These are phyloP conservation scores for Chrysoporthe deuterocubensis DNA, from an alignment of 2,329 filamentous ascomycete species.

Conservation along the genomic window DNA sequence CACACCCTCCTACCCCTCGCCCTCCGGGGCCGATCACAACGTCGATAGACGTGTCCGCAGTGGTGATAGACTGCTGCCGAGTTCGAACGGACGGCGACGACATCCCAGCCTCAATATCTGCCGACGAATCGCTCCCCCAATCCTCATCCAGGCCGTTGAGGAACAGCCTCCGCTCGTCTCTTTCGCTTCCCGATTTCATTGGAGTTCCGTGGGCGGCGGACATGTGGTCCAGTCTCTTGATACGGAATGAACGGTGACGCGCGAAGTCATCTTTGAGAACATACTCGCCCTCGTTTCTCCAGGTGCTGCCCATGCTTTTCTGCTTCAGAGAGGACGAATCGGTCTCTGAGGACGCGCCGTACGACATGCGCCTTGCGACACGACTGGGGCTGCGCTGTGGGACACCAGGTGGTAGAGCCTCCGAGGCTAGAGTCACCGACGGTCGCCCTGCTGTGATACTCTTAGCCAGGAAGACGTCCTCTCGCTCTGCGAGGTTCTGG, in stretches of 20 bases:
- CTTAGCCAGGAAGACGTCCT: constrained; percentile 51
- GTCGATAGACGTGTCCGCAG: constrained; percentile 43
- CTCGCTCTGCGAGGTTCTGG: constrained; percentile 55
- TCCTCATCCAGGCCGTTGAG: constrained; percentile 26
- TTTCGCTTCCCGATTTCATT: constrained; percentile 15
- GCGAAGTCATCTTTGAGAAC: constrained; percentile 15
- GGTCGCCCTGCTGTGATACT: constrained; percentile 59
- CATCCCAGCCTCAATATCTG: constrained; percentile 32
- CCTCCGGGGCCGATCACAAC: constrained; percentile 30
- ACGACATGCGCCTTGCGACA: constrained; percentile 23
- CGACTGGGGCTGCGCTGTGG: constrained; percentile 23
- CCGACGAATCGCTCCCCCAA: constrained; percentile 38
- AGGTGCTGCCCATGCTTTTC: constrained; percentile 15
- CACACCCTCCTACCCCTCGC: constrained; percentile 33
- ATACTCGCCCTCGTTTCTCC: constrained; percentile 10
- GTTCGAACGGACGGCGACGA: constrained; percentile 39
- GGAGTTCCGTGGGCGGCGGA: constrained; percentile 1
- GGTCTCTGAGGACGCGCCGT: constrained; percentile 23
- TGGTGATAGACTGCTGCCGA: constrained; percentile 42
- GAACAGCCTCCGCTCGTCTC: constrained; percentile 17
- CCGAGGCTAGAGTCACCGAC: constrained; percentile 39
- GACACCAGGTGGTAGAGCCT: constrained; percentile 19
- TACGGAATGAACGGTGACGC: constrained; percentile 11
- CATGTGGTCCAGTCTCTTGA: constrained; percentile 9
- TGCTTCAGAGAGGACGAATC: constrained; percentile 20